phyloP scores from a whole-genome alignment of 148 eudicot species.

The Dysphania ambrosioides region DNA sequence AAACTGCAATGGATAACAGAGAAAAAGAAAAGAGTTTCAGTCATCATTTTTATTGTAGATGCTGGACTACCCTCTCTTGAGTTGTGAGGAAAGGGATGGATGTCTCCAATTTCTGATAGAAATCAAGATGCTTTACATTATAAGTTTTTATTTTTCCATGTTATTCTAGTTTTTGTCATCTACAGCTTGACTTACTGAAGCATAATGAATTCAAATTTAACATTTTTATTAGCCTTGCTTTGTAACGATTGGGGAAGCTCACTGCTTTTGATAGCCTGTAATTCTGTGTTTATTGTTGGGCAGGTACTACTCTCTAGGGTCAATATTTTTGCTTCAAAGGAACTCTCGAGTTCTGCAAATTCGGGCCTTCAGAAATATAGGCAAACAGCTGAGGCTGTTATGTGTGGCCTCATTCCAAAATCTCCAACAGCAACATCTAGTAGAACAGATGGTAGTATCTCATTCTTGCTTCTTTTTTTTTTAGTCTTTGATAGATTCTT shows the following conservation, averaged over 20 bases:
- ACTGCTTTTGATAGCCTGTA: conserved; percentile 8
- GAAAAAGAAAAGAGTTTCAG: background rate
- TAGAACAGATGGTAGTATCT: conserved; percentile 58
- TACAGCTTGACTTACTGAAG: too few relatives aligned
- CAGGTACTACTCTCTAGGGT: conserved; percentile 84
- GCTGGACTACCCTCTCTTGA: background rate
- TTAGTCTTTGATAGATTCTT: background rate
- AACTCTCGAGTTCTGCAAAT: conserved; percentile 43
- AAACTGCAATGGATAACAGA: too few relatives aligned
- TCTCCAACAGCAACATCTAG: conserved; percentile 79
- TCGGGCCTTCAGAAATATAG: conserved; percentile 53
- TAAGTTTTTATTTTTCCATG: background rate
- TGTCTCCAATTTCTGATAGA: too few relatives aligned
- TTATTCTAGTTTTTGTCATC: too few relatives aligned
- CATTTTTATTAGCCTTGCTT: background rate
- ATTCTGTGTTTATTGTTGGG: conserved; percentile 15
- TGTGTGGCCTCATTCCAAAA: conserved; percentile 77
- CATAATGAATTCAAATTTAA: background rate
- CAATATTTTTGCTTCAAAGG: conserved; percentile 64
- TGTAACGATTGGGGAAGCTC: background rate
- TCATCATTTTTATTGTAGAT: background rate
- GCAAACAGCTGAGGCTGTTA: conserved; percentile 75
- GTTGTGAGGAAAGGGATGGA: background rate
- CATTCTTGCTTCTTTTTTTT: background rate
- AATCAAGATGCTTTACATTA: too few relatives aligned